These are phyloP conservation scores for Cinnamomum micranthum DNA, from an alignment of 164 flowering plant species.

Conservation along the genomic window DNA sequence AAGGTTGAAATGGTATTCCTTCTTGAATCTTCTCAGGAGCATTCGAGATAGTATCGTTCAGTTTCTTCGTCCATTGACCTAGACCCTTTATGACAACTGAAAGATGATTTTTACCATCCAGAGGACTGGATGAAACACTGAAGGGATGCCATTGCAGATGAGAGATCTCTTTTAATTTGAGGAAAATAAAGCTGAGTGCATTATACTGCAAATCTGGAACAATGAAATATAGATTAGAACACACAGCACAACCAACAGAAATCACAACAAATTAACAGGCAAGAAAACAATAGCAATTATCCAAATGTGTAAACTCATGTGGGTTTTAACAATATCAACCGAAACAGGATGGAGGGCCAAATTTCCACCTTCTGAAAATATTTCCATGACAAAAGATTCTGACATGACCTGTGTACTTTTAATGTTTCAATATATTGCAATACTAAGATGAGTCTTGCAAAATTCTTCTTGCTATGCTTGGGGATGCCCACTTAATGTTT, in stretches of 20 bases:
- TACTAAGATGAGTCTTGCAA: too few relatives aligned
- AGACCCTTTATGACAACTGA: conserved; percentile 81
- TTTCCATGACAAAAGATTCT: too few relatives aligned
- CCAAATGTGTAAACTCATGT: not conserved
- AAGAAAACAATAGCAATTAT: not conserved
- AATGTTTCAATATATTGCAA: too few relatives aligned
- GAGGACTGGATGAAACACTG: conserved; percentile 95
- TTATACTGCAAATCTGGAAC: conserved; percentile 66
- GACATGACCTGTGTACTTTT: too few relatives aligned
- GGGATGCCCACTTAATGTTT: too few relatives aligned
- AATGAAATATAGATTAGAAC: not conserved
- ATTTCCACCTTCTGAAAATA: too few relatives aligned
- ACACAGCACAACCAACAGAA: not conserved
- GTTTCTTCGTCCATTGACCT: conserved; percentile 73
- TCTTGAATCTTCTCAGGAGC: conserved; percentile 20
- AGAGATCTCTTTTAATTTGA: conserved; percentile 75
- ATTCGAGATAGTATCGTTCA: conserved; percentile 36
- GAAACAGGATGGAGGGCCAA: too few relatives aligned
- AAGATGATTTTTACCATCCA: conserved; percentile 70
- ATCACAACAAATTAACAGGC: not conserved
- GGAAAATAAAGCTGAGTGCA: conserved; percentile 79
- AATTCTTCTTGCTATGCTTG: too few relatives aligned
- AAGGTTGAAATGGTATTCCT: conserved; percentile 21
- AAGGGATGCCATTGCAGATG: conserved; percentile 96
- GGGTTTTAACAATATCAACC: too few relatives aligned